Conservation (phyloP, 495 filamentous ascomycete genomes). For the Trichocladium antarcticum region DNA sequence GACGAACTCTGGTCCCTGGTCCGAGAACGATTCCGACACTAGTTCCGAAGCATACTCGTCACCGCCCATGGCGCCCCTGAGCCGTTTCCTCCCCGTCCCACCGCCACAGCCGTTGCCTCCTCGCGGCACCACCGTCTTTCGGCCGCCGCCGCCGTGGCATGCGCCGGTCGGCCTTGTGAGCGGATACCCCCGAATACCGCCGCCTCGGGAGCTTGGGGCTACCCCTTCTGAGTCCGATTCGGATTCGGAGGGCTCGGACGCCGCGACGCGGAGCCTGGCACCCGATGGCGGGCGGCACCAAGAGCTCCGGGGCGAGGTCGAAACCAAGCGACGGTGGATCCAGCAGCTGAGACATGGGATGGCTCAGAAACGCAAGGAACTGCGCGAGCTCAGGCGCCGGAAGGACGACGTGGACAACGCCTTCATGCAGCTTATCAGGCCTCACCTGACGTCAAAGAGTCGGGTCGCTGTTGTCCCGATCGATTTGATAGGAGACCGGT, state of each 20-base stretch:
- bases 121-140: background rate
- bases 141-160: background rate
- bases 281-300: background rate
- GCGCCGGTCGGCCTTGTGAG: background rate
- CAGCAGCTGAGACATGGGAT: conserved; percentile 8
- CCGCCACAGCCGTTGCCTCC: conserved; percentile 1
- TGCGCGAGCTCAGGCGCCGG: conserved; percentile 9
- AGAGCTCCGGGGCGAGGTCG: conserved; percentile 12
- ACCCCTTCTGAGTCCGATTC: conserved; percentile 6
- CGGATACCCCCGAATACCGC: background rate
- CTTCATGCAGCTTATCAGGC: conserved; percentile 21
- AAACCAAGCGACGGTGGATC: conserved; percentile 11
- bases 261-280: background rate
- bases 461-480: conserved; percentile 1
- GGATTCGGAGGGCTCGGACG: conserved; percentile 8
- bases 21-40: background rate
- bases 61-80: background rate
- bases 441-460: conserved; percentile 10
- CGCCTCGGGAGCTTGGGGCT: background rate
- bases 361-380: conserved; percentile 14
- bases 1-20: background rate
- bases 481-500: conserved; percentile 5
- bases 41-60: background rate
- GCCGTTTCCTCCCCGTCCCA: background rate
- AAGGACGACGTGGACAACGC: conserved; percentile 20